A percentile compares a stretch with the other conserved stretches of the same genome.
These are phyloP conservation scores for Apium graveolens DNA, from an alignment of 129 eudicot species.

Conservation along the genomic window DNA sequence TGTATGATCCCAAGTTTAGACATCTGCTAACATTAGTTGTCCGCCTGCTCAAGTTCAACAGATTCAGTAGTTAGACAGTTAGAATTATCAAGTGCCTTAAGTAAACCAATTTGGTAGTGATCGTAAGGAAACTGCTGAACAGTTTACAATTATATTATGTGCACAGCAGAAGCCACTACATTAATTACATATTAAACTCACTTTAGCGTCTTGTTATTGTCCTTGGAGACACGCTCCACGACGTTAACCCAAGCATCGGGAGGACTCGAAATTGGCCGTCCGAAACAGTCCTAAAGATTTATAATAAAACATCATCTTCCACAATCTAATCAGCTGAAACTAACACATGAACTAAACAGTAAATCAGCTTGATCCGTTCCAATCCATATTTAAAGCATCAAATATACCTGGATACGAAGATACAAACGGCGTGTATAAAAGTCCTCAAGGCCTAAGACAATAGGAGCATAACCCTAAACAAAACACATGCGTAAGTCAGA, in stretches of 20 bases:
- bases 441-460: slow-evolving; percentile 90
- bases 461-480: slow-evolving; percentile 86
- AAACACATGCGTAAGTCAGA: not conserved
- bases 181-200: slow-evolving; percentile 27
- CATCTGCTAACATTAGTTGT: slow-evolving; percentile 57
- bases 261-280: slow-evolving; percentile 88
- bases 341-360: not conserved
- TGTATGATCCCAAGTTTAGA: slow-evolving; percentile 92
- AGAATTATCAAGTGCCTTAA: not conserved
- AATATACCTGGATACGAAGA: slow-evolving; percentile 73
- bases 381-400: not conserved
- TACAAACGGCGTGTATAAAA: slow-evolving; percentile 77
- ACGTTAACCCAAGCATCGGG: slow-evolving; percentile 99
- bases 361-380: not conserved
- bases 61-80: not conserved
- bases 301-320: not conserved
- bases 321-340: not conserved
- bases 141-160: not conserved
- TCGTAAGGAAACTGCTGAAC: not conserved
- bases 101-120: not conserved
- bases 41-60: slow-evolving; percentile 42
- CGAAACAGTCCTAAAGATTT: slow-evolving; percentile 80
- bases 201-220: slow-evolving; percentile 89
- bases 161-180: not conserved
- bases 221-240: slow-evolving; percentile 94